These are phyloP conservation scores for Poronia punctata DNA, from an alignment of 495 filamentous ascomycete genomes.

Conservation along the genomic window DNA sequence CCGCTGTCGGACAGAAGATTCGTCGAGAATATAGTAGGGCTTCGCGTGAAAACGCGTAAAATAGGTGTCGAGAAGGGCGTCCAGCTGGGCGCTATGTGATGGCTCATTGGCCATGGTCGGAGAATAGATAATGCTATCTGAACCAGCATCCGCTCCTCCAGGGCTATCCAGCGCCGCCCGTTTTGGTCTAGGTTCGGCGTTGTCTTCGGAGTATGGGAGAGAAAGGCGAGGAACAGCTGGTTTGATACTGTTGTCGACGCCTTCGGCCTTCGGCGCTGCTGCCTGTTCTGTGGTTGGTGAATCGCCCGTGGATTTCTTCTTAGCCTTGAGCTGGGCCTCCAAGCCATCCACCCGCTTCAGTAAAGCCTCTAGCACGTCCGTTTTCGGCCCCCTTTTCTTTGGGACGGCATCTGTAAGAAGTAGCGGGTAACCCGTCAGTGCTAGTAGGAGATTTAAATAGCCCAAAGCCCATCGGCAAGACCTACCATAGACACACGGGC, in stretches of 20 bases:
- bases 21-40: slow-evolving; percentile 71
- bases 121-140: slow-evolving; percentile 30
- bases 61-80: slow-evolving; percentile 65
- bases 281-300: slow-evolving; percentile 33
- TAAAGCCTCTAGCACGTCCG: slow-evolving; percentile 77
- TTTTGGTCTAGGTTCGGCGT: slow-evolving; percentile 19
- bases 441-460: not conserved
- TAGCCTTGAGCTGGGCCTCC: slow-evolving; percentile 69
- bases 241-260: not conserved
- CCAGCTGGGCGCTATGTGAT: slow-evolving; percentile 39
- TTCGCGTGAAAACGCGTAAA: slow-evolving; percentile 72
- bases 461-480: not conserved
- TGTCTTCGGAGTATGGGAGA: slow-evolving; percentile 7
- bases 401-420: slow-evolving; percentile 64
- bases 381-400: slow-evolving; percentile 84
- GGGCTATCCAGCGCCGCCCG: slow-evolving; percentile 14
- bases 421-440: slow-evolving; percentile 14
- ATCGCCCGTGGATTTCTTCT: slow-evolving; percentile 42
- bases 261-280: slow-evolving; percentile 6
- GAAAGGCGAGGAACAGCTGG: slow-evolving; percentile 1
- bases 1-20: slow-evolving; percentile 59
- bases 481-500: slow-evolving; percentile 81
- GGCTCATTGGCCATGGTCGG: slow-evolving; percentile 31
- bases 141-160: slow-evolving; percentile 15
- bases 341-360: slow-evolving; percentile 77